A percentile compares a stretch with the other conserved stretches of the same genome.
These are phyloP conservation scores for Thuja plicata DNA, from an alignment of 83 land plant genomes.

Conservation along the genomic window DNA sequence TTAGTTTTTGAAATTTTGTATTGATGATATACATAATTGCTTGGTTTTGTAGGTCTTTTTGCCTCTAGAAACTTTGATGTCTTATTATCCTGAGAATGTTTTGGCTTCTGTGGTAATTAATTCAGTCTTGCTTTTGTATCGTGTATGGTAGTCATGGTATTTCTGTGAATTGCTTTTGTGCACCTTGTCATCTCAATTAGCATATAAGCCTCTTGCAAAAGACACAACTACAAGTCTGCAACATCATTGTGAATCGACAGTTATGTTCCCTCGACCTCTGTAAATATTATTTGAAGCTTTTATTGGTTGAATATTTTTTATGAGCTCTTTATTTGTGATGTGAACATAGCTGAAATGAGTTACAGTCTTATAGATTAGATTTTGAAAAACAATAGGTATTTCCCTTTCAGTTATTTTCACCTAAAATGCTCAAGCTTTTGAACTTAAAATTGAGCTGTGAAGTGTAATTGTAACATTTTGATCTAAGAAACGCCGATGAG, in stretches of 20 bases:
- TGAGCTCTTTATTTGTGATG: constrained; percentile 3
- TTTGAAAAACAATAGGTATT: not conserved
- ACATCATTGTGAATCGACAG: not conserved
- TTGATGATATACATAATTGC: not conserved
- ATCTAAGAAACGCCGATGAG: not conserved
- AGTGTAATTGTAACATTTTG: not conserved
- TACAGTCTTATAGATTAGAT: not conserved
- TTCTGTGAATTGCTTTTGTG: not conserved
- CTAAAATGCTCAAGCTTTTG: not conserved
- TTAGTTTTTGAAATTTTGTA: too few species aligned
- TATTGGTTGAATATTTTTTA: not conserved
- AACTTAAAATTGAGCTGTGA: not conserved
- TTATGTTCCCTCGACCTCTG: not conserved
- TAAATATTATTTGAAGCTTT: not conserved
- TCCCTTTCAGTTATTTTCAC: not conserved
- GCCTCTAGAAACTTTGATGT: not conserved
- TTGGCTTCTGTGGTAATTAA: not conserved
- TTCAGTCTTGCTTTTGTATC: not conserved
- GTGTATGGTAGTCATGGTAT: not conserved
- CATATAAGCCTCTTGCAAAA: not conserved
- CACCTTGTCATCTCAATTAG: not conserved
- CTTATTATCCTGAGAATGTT: not conserved
- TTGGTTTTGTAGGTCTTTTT: not conserved
- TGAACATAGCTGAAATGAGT: not conserved
- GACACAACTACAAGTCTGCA: not conserved